These are phyloP conservation scores for Gynostemma pentaphyllum DNA, from an alignment of 306 rosid genomes.

Conservation along the genomic window DNA sequence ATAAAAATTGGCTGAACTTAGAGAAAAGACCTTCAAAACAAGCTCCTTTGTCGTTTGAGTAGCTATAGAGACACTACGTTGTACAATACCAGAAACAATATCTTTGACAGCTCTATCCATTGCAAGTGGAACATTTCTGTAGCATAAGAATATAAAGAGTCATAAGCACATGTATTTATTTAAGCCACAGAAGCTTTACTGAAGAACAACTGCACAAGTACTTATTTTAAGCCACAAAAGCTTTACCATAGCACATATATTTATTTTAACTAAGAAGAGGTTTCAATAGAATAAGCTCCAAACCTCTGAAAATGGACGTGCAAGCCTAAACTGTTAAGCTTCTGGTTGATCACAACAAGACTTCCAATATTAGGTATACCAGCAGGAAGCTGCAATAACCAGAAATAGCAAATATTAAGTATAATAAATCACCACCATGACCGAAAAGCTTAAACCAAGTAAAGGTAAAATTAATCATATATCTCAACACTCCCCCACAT, in stretches of 20 bases:
- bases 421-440: too few relatives aligned
- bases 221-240: not conserved
- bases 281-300: slow-evolving; percentile 12
- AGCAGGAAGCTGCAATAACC: slow-evolving; percentile 46
- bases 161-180: slow-evolving; percentile 8
- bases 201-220: not conserved
- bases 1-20: not conserved
- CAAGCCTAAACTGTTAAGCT: slow-evolving; percentile 60
- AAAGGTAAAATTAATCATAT: too few relatives aligned
- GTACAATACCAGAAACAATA: slow-evolving; percentile 73
- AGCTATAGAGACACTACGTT: slow-evolving; percentile 97
- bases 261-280: not conserved
- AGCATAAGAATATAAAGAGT: slow-evolving; percentile 8
- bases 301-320: slow-evolving; percentile 90
- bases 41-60: slow-evolving; percentile 97
- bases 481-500: too few relatives aligned
- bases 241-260: not conserved
- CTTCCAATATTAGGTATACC: slow-evolving; percentile 73
- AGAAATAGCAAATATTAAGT: too few relatives aligned
- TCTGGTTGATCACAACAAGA: slow-evolving; percentile 75
- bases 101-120: slow-evolving; percentile 97
- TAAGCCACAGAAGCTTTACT: not conserved
- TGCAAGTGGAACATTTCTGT: slow-evolving; percentile 78
- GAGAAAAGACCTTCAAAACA: slow-evolving; percentile 69
- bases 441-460: too few relatives aligned